Conservation (phyloP, 805 yeast species). For the Wickerhamomyces chambardii region DNA sequence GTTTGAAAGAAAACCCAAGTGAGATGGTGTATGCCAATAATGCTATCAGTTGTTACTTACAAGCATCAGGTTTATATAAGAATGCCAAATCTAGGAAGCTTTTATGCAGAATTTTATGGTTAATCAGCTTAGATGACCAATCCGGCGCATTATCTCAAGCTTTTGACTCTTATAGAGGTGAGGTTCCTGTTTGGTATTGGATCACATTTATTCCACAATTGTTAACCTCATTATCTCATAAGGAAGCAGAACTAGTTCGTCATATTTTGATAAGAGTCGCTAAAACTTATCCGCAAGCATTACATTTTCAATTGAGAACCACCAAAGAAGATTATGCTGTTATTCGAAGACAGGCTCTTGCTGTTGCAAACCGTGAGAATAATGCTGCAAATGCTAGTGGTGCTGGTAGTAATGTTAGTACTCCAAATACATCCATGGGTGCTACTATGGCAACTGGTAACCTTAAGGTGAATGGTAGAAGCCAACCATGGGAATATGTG, state of each 20-base stretch:
- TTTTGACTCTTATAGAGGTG: constrained; percentile 88
- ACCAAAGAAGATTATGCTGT: constrained; percentile 91
- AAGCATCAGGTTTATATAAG: constrained; percentile 95
- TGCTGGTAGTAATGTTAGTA: constrained; percentile 6
- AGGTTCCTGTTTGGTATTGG: constrained; percentile 99
- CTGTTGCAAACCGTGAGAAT: constrained; percentile 29
- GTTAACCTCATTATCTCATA: constrained; percentile 80
- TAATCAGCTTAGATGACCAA: constrained; percentile 83
- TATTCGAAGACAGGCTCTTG: constrained; percentile 66
- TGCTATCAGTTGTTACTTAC: constrained; percentile 92
- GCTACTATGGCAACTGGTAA: constrained; percentile 1
- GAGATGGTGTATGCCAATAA: constrained; percentile 83
- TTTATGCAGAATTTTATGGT: constrained; percentile 87
- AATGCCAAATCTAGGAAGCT: constrained; percentile 84
- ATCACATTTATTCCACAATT: constrained; percentile 94
- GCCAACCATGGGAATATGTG: constrained; percentile 90
- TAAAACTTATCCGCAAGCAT: constrained; percentile 93
- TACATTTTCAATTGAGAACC: constrained; percentile 92
- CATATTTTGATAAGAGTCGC: constrained; percentile 87
- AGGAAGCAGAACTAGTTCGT: constrained; percentile 84
- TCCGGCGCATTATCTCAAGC: constrained; percentile 77
- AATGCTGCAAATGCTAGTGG: constrained; percentile 8
- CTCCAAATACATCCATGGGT: constrained; percentile 2
- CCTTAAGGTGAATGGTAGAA: constrained; percentile 18
- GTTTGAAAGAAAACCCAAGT: constrained; percentile 75